A percentile compares a stretch with the other conserved stretches of the same genome.
Conservation (phyloP, 352 stramenopile genomes). For the Pythium scleroteichum region DNA sequence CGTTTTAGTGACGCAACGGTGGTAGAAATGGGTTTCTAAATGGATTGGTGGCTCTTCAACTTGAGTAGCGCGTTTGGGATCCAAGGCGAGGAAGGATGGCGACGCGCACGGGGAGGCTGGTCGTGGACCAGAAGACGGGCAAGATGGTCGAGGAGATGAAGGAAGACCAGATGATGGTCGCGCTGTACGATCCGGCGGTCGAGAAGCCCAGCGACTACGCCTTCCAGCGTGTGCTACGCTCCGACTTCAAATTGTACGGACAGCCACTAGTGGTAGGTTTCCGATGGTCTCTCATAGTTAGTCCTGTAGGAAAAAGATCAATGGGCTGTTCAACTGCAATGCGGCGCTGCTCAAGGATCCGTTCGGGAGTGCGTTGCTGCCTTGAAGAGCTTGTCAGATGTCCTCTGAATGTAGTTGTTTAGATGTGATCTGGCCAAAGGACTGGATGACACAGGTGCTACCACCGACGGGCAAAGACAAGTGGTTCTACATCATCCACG, state of each 20-base stretch:
- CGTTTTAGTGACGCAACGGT: not conserved
- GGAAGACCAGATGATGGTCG: conserved; percentile 68
- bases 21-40: conserved; percentile 17
- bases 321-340: conserved; percentile 65
- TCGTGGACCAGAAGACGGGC: conserved; percentile 53
- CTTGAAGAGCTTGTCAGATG: not conserved
- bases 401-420: conserved; percentile 5
- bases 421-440: conserved; percentile 76
- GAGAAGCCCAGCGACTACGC: conserved; percentile 37
- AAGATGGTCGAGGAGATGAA: conserved; percentile 70
- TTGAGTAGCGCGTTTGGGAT: too few species aligned
- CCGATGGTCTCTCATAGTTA: too few species aligned
- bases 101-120: conserved; percentile 52
- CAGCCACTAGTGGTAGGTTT: too few species aligned
- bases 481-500: conserved; percentile 78
- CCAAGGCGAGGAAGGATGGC: too few species aligned
- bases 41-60: conserved; percentile 10
- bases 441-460: conserved; percentile 66
- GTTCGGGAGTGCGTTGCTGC: conserved; percentile 50
- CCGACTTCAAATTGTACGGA: conserved; percentile 66
- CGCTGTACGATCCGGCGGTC: conserved; percentile 47
- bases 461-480: conserved; percentile 46
- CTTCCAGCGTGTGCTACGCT: conserved; percentile 52
- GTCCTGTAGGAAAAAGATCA: conserved; percentile 41
- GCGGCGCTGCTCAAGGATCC: conserved; percentile 61